Percentiles rank a stretch among this genome's conserved stretches.
These are phyloP conservation scores for Solanum raphanifolium DNA, from an alignment of 257 asterid species.

Conservation along the genomic window DNA sequence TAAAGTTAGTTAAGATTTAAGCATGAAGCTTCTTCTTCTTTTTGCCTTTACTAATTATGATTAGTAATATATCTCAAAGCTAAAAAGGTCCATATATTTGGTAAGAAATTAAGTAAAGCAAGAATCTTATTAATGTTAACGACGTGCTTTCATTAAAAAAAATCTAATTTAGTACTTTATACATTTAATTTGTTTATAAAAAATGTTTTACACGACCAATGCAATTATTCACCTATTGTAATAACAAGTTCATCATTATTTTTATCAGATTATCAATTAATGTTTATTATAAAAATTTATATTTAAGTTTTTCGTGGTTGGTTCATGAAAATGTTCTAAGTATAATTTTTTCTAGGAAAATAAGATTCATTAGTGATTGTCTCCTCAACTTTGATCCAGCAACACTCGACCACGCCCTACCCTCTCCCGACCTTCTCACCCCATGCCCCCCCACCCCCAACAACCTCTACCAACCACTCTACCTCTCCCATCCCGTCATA, in stretches of 20 bases:
- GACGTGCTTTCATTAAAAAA: background rate
- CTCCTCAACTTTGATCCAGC: background rate
- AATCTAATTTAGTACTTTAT: background rate
- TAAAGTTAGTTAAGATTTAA: slow-evolving; percentile 1
- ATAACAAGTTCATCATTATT: background rate
- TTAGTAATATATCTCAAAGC: background rate
- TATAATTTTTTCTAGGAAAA: background rate
- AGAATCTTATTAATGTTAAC: background rate
- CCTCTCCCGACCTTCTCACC: background rate
- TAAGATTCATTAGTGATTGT: background rate
- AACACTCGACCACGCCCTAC: background rate
- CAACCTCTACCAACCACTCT: background rate
- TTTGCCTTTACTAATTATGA: background rate
- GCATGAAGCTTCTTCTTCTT: background rate
- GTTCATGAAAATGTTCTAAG: background rate
- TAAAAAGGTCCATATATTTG: background rate
- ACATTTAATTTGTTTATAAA: background rate
- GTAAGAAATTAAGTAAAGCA: background rate
- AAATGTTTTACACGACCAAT: background rate
- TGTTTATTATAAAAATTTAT: background rate
- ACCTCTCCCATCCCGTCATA: background rate
- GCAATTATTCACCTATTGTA: background rate
- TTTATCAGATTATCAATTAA: background rate
- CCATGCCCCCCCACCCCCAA: background rate
- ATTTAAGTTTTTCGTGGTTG: background rate